phyloP scores from a whole-genome alignment of 345 rosid species.

The Stellera chamaejasme region DNA sequence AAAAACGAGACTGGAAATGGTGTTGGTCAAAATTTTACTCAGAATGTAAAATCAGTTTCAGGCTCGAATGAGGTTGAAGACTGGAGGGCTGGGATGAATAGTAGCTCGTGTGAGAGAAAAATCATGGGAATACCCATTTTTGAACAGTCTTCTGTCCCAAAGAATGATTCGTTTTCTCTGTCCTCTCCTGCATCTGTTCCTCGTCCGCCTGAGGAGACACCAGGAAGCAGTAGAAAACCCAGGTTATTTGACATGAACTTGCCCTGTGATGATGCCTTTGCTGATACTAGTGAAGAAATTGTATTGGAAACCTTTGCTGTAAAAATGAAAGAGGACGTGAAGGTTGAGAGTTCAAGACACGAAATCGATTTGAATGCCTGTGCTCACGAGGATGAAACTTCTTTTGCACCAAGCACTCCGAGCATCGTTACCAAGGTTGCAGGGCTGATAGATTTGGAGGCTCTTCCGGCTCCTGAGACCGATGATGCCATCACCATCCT shows the following conservation, averaged over 20 bases:
- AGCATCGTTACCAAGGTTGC: constrained; percentile 27
- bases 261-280: constrained; percentile 55
- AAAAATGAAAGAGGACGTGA: constrained; percentile 31
- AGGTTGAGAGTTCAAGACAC: constrained; percentile 28
- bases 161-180: constrained; percentile 32
- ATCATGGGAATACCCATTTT: constrained; percentile 48
- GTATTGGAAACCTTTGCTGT: constrained; percentile 24
- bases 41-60: constrained; percentile 30
- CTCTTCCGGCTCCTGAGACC: constrained; percentile 41
- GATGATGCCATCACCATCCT: constrained; percentile 35
- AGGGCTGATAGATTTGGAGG: constrained; percentile 72
- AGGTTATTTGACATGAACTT: constrained; percentile 64
- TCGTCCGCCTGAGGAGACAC: constrained; percentile 27
- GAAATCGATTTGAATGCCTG: constrained; percentile 68
- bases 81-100: constrained; percentile 24
- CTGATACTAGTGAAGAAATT: constrained; percentile 28
- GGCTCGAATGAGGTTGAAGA: constrained; percentile 28
- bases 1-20: constrained; percentile 27
- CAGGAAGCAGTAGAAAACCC: constrained; percentile 29
- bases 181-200: constrained; percentile 23
- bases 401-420: constrained; percentile 22
- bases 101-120: constrained; percentile 31
- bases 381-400: constrained; percentile 58
- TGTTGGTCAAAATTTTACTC: constrained; percentile 21
- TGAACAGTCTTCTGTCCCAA: constrained; percentile 27